Percentiles rank a stretch among this genome's conserved stretches.
phyloP scores from a whole-genome alignment of 805 yeast species.

The Candida koratica region DNA sequence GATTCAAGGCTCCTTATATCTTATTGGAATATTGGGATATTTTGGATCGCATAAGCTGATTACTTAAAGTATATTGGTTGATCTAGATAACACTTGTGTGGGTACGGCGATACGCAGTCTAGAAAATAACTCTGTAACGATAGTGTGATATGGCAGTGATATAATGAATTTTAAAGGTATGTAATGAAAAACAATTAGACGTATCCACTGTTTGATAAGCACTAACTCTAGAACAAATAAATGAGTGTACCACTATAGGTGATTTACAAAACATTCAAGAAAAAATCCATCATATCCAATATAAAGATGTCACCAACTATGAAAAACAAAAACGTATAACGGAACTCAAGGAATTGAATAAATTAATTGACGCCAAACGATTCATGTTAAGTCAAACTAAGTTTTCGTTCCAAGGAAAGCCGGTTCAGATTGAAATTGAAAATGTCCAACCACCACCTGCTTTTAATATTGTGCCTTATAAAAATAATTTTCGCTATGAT shows the following conservation, averaged over 20 bases:
- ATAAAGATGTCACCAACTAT: constrained; percentile 10
- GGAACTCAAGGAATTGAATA: constrained; percentile 18
- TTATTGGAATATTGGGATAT: neutral
- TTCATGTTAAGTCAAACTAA: constrained; percentile 13
- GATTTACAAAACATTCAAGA: neutral
- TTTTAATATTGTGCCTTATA: constrained; percentile 3
- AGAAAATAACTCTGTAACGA: too few species aligned
- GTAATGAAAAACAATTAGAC: neutral
- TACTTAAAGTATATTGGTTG: neutral
- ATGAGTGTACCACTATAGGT: neutral
- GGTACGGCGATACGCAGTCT: too few species aligned
- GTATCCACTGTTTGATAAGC: too few species aligned
- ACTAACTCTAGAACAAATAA: constrained; percentile 1
- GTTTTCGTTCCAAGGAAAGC: constrained; percentile 30
- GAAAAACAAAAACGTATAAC: constrained; percentile 23
- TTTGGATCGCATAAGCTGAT: constrained; percentile 1
- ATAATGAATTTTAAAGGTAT: constrained; percentile 1
- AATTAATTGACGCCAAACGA: constrained; percentile 19
- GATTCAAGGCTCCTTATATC: neutral
- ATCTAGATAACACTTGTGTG: neutral
- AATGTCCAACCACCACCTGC: neutral
- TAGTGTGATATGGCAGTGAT: too few species aligned
- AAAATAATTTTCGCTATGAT: neutral
- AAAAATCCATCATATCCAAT: neutral
- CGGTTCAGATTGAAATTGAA: constrained; percentile 14